phyloP scores from a whole-genome alignment of 2,329 filamentous ascomycete genomes.

The Seiridium cupressi region DNA sequence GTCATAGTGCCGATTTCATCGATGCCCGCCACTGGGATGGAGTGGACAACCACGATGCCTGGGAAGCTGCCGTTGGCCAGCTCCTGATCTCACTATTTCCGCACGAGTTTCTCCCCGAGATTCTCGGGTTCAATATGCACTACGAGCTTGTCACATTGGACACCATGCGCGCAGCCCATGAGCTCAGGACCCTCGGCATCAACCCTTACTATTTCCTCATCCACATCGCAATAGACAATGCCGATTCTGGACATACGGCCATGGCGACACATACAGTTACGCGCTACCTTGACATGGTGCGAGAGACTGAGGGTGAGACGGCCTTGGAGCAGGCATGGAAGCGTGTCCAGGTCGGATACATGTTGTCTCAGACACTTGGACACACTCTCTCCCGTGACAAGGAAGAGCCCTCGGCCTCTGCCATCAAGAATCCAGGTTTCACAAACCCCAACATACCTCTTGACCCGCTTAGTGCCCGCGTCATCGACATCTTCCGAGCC shows the following conservation, averaged over 20 bases:
- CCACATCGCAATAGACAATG: constrained; percentile 50
- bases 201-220: constrained; percentile 47
- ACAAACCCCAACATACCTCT: no score
- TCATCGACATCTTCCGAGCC: neutral
- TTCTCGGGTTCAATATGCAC: constrained; percentile 49
- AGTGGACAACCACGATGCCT: constrained; percentile 15
- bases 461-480: no score
- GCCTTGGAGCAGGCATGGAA: neutral
- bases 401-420: no score
- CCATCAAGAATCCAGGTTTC: no score
- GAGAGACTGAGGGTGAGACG: neutral
- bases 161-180: neutral
- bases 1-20: neutral
- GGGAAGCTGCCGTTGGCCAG: constrained; percentile 44
- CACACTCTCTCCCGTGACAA: neutral
- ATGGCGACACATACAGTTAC: constrained; percentile 39
- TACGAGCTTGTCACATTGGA: constrained; percentile 35
- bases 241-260: constrained; percentile 43
- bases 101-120: constrained; percentile 47
- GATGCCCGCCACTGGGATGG: neutral
- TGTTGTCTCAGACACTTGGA: neutral
- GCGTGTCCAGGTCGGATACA: neutral
- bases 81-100: constrained; percentile 45
- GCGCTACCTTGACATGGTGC: constrained; percentile 30
- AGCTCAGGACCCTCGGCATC: constrained; percentile 18